Evolutionary conservation across 305 asterid genomes (phyloP).

Genomic region (Solanum aculeatissimum): DNA sequence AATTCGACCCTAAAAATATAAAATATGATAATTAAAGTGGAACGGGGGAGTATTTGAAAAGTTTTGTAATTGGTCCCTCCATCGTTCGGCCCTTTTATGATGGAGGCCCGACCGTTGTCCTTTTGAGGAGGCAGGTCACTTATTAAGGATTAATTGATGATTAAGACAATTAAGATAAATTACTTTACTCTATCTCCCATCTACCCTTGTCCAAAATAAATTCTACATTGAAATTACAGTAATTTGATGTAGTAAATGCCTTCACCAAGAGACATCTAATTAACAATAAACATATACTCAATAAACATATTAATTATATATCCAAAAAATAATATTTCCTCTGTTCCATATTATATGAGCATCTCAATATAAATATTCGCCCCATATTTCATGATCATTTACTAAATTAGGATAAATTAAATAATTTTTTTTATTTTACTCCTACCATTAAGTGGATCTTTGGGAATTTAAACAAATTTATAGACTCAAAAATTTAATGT

Average conservation of each 20-base stretch:
- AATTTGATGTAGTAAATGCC: not conserved
- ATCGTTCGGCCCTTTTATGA: not conserved
- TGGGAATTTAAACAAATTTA: no score
- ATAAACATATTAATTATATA: not conserved
- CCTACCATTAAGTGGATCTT: no score
- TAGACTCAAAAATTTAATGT: no score
- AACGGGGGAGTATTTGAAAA: not conserved
- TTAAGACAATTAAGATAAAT: not conserved
- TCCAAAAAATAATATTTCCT: not conserved
- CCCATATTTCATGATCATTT: no score
- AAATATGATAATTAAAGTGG: no score
- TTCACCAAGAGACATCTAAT: not conserved
- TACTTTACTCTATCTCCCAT: not conserved
- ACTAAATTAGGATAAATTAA: no score
- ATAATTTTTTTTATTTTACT: no score
- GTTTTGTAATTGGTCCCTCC: not conserved
- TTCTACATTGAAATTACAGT: not conserved
- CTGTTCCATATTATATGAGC: no score
- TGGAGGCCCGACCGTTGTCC: not conserved
- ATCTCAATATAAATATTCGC: no score
- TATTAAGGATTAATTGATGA: not conserved
- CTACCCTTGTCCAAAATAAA: not conserved
- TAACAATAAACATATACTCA: not conserved
- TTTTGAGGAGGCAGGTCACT: not conserved
- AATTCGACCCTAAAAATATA: no score